Evolutionary conservation across 2,329 filamentous ascomycete species (phyloP).

Genomic region (Paraphaeosphaeria minitans): DNA sequence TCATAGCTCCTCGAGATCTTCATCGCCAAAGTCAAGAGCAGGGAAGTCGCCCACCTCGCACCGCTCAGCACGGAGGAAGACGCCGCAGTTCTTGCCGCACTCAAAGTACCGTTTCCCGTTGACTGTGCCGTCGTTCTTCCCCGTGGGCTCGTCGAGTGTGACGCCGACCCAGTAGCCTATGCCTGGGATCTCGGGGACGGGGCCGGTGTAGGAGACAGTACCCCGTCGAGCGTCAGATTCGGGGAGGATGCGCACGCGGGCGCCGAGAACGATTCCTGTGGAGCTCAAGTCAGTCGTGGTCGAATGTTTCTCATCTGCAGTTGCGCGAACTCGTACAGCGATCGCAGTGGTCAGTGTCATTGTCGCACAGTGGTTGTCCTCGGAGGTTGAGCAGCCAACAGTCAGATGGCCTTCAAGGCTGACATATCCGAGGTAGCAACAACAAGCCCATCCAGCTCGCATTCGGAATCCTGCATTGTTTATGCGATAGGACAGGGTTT

Average conservation of each 20-base stretch:
- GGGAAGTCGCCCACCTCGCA: slow-evolving; percentile 78
- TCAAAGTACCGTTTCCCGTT: slow-evolving; percentile 71
- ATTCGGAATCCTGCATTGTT: background rate
- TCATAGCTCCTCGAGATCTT: slow-evolving; percentile 69
- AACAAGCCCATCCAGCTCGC: background rate
- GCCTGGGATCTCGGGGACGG: slow-evolving; percentile 74
- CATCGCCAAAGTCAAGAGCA: slow-evolving; percentile 54
- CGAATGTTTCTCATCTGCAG: background rate
- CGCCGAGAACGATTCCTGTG: slow-evolving; percentile 33
- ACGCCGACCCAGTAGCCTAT: slow-evolving; percentile 73
- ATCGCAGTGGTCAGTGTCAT: background rate
- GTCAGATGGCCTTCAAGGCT: background rate
- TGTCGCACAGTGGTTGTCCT: background rate
- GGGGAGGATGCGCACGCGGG: slow-evolving; percentile 52
- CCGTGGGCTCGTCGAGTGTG: slow-evolving; percentile 75
- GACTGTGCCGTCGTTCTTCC: slow-evolving; percentile 81
- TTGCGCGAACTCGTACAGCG: slow-evolving; percentile 2
- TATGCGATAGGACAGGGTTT: background rate
- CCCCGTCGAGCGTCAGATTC: slow-evolving; percentile 73
- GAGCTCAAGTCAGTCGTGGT: slow-evolving; percentile 4
- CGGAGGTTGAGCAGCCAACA: background rate
- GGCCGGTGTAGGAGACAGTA: slow-evolving; percentile 72
- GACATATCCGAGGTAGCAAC: background rate
- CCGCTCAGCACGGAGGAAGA: slow-evolving; percentile 78
- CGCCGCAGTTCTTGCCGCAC: slow-evolving; percentile 70